Evolutionary conservation across 352 stramenopile species (phyloP), one percentile per base, ranked within the genome.

Genomic region (Peronospora tabacina): DNA sequence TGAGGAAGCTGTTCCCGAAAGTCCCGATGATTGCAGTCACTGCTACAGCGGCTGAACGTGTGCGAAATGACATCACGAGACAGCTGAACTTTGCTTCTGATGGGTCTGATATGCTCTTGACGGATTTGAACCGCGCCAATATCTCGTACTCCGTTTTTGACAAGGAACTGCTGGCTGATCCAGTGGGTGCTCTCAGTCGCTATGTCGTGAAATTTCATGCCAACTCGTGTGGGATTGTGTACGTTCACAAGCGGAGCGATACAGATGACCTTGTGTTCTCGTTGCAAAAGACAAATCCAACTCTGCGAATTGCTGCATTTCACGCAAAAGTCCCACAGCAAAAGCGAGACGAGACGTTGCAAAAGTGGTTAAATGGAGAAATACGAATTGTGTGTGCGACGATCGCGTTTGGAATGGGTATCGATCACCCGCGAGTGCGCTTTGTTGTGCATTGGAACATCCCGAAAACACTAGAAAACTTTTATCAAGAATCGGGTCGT

Each of bases 401-500:
- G 7, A 94, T 98, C 49, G 87, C 87, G 15, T 98, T 97, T 65
- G 88, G 88, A 34, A 82, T 97, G 63, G 90, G 90, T 39, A 97
- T 97, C 33, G 87, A 97, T 58, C 93, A 96, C 45, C 67, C 85
- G n/a, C 59, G 83, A 19, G 85, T 95, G 35, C 77, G 84, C 37
- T 96, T 95, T 47, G 84, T 97, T 6, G 61, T 96, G 16, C 87
- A 97, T 58, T 91, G 89, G 61, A 86, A 84, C 35, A 67, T 85
- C 32, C 74, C 75, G n/a, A 87, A 84, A 57, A 93, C 81, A 12
- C 59, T 98, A 5, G 95, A 98, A 60, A 93, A 86, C 9, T 97
- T 98, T 57, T 98, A 97, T 63, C 95, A 98, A 69, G 95, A 99
- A 75, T 89, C 82, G 3, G 96, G 95, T 0, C 74, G 96, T 35